A percentile compares a stretch with the other conserved stretches of the same genome.
These are phyloP conservation scores for Penicillium desertorum DNA, from an alignment of 495 filamentous ascomycete genomes.

Conservation along the genomic window DNA sequence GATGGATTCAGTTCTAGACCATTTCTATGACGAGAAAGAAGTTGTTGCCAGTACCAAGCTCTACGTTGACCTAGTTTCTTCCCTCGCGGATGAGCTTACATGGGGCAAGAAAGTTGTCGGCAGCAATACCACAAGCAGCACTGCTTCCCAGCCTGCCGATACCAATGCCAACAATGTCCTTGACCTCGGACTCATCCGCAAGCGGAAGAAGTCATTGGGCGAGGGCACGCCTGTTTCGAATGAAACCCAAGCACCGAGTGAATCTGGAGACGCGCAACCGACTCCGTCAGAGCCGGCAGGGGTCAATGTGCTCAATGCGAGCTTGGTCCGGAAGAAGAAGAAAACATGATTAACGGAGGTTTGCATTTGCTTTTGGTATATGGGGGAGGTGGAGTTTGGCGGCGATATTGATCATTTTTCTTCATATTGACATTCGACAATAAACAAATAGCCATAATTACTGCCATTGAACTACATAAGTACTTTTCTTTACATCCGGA, in stretches of 20 bases:
- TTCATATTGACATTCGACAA: neutral
- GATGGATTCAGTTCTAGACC: constrained; percentile 75
- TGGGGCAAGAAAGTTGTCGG: constrained; percentile 59
- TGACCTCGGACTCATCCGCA: constrained; percentile 50
- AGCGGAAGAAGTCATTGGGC: constrained; percentile 50
- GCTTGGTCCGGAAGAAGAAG: constrained; percentile 65
- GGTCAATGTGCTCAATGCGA: constrained; percentile 58
- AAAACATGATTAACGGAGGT: constrained; percentile 40
- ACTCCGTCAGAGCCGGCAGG: constrained; percentile 30
- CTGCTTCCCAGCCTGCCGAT: constrained; percentile 31
- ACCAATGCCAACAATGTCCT: constrained; percentile 37
- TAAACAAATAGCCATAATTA: neutral
- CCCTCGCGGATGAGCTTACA: constrained; percentile 50
- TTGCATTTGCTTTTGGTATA: constrained; percentile 1
- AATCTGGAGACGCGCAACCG: constrained; percentile 30
- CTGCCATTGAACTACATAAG: neutral
- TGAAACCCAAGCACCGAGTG: constrained; percentile 15
- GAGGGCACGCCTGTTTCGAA: constrained; percentile 16
- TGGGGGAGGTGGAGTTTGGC: neutral
- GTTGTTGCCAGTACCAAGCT: constrained; percentile 65
- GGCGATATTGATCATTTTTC: neutral
- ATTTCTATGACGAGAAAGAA: constrained; percentile 73
- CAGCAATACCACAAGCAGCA: constrained; percentile 25
- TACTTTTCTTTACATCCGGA: neutral
- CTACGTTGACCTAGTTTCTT: constrained; percentile 66